These are phyloP conservation scores for Phytophthora rubi DNA, from an alignment of 352 stramenopile genomes.

Conservation along the genomic window DNA sequence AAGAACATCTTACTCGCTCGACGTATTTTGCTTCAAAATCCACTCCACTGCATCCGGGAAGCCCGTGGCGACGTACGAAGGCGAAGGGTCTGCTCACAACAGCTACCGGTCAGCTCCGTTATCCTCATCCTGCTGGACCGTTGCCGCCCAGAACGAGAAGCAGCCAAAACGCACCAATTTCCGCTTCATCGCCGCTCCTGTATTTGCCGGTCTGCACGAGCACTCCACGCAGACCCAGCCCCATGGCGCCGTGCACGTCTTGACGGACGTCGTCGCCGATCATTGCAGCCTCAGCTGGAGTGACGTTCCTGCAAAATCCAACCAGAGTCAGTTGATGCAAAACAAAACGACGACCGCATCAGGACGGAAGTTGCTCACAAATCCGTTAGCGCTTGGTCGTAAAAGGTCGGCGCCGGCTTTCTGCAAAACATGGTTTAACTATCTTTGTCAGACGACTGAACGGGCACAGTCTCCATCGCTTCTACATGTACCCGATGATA, in stretches of 20 bases:
- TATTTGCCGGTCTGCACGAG: constrained; percentile 68
- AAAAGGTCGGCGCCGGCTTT: constrained; percentile 59
- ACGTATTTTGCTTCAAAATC: constrained; percentile 23
- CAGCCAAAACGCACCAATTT: constrained; percentile 18
- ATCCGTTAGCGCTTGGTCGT: constrained; percentile 47
- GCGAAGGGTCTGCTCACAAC: constrained; percentile 5
- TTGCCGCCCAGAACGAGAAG: neutral
- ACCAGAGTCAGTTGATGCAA: neutral
- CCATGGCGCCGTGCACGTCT: constrained; percentile 54
- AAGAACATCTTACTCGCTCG: neutral
- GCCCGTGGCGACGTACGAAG: constrained; percentile 34
- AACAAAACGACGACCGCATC: constrained; percentile 3
- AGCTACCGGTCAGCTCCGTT: no score
- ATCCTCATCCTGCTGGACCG: no score
- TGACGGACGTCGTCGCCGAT: constrained; percentile 64
- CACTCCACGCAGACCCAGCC: constrained; percentile 48
- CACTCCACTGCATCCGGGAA: constrained; percentile 45
- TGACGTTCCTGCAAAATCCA: constrained; percentile 33
- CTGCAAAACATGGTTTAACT: constrained; percentile 26
- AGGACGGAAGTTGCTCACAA: constrained; percentile 35
- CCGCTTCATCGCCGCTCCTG: constrained; percentile 44
- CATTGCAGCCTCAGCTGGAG: constrained; percentile 48
- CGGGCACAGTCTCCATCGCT: neutral
- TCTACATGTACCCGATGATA: constrained; percentile 47
- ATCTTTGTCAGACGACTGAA: neutral